Percentiles rank a stretch among this genome's conserved stretches.
Evolutionary conservation across 306 rosid species (phyloP).

Genomic region (Castanea crenata): DNA sequence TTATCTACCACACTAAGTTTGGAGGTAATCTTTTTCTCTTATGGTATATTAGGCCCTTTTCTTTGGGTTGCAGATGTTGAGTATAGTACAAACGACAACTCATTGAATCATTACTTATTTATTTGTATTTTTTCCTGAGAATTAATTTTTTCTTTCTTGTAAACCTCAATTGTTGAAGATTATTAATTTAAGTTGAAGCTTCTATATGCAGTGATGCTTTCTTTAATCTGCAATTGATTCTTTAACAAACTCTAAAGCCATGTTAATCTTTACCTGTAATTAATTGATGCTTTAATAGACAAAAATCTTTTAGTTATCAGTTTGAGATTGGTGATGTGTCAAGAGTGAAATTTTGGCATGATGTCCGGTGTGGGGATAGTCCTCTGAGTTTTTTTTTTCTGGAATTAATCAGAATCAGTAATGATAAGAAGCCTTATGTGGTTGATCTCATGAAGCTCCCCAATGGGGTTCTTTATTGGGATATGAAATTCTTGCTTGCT

Average conservation of each 20-base stretch:
- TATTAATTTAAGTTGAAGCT: background rate
- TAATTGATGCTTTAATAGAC: background rate
- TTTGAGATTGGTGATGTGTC: no score
- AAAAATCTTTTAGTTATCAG: no score
- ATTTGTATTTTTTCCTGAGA: background rate
- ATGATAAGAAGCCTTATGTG: no score
- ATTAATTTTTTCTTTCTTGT: background rate
- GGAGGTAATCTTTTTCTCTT: conserved; percentile 47
- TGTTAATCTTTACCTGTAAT: background rate
- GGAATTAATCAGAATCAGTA: no score
- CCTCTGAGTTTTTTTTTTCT: no score
- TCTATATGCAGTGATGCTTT: background rate
- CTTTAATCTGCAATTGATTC: background rate
- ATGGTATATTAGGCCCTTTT: background rate
- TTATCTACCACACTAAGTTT: conserved; percentile 69
- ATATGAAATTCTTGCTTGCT: no score
- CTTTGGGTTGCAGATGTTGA: background rate
- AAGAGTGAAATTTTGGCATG: no score
- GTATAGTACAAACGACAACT: background rate
- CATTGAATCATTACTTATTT: background rate
- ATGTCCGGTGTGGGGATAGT: no score
- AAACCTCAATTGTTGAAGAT: background rate
- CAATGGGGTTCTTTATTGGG: no score
- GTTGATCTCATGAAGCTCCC: no score
- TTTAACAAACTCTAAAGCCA: background rate